phyloP scores from a whole-genome alignment of 495 filamentous ascomycete genomes.

The Lasiosphaeris hirsuta region DNA sequence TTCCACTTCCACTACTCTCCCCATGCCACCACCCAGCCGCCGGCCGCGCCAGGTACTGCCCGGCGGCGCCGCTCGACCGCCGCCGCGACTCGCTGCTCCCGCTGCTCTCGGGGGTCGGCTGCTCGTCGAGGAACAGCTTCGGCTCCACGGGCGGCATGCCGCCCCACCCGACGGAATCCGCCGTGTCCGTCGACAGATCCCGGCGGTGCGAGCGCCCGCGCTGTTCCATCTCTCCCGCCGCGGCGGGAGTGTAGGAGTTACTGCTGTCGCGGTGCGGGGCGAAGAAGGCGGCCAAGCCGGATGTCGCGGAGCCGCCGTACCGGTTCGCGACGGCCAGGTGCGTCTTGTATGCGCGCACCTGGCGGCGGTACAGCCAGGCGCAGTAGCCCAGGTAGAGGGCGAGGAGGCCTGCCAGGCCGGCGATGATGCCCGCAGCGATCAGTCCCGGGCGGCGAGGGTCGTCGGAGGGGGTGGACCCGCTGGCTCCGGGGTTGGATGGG shows the following conservation, averaged over 20 bases:
- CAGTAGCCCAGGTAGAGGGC: constrained; percentile 67
- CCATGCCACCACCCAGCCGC: constrained; percentile 8
- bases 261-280: background rate
- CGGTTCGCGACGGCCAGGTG: constrained; percentile 57
- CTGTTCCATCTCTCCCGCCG: constrained; percentile 7
- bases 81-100: constrained; percentile 8
- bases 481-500: constrained; percentile 1
- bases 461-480: constrained; percentile 22
- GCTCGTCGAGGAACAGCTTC: constrained; percentile 28
- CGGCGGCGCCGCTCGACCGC: background rate
- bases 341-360: constrained; percentile 57
- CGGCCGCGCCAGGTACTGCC: background rate
- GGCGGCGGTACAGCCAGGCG: constrained; percentile 64
- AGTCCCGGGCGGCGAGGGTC: constrained; percentile 49
- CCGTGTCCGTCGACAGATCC: constrained; percentile 20
- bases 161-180: constrained; percentile 33
- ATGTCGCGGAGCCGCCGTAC: constrained; percentile 24
- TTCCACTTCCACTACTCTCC: constrained; percentile 16
- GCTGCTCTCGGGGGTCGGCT: constrained; percentile 23
- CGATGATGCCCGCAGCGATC: constrained; percentile 62
- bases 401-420: constrained; percentile 55
- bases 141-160: constrained; percentile 32
- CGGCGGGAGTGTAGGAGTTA: constrained; percentile 10
- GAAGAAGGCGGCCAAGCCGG: constrained; percentile 21
- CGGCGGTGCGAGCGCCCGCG: constrained; percentile 20